phyloP scores from a whole-genome alignment of 495 filamentous ascomycete species.

The Aspergillus avenaceus region DNA sequence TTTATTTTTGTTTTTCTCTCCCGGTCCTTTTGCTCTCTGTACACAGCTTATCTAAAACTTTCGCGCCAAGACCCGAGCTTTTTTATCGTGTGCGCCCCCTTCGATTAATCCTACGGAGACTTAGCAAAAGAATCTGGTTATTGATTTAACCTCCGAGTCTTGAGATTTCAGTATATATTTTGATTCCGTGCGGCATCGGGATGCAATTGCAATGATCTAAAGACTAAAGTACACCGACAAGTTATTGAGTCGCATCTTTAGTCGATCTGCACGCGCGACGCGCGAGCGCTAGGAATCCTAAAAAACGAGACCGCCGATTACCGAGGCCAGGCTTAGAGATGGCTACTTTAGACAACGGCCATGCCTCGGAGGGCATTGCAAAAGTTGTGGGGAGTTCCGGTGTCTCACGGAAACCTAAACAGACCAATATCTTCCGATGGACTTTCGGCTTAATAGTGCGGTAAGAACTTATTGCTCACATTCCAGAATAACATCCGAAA shows the following conservation, averaged over 20 bases:
- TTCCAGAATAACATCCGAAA: neutral
- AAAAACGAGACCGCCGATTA: neutral
- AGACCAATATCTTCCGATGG: constrained; percentile 41
- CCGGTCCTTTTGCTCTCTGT: neutral
- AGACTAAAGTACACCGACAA: neutral
- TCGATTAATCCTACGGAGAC: neutral
- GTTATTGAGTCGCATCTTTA: neutral
- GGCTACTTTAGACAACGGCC: constrained; percentile 26
- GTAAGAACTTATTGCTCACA: constrained; percentile 37
- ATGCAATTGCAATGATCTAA: neutral
- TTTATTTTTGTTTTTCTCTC: no score
- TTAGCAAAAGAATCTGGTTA: neutral
- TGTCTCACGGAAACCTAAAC: constrained; percentile 16
- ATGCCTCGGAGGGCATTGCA: constrained; percentile 17
- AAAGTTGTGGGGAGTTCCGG: constrained; percentile 12
- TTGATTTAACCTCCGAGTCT: neutral
- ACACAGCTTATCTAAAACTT: neutral
- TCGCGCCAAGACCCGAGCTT: neutral
- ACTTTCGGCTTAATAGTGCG: constrained; percentile 56
- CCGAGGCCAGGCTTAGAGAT: constrained; percentile 11
- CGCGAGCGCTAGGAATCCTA: neutral
- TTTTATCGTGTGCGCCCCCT: neutral
- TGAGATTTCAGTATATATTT: neutral
- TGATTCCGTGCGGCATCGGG: neutral
- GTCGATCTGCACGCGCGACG: neutral